A percentile compares a stretch with the other conserved stretches of the same genome.
phyloP scores from a whole-genome alignment of 768 basidiomycete species.

The Hygrophoropsis aurantiaca region DNA sequence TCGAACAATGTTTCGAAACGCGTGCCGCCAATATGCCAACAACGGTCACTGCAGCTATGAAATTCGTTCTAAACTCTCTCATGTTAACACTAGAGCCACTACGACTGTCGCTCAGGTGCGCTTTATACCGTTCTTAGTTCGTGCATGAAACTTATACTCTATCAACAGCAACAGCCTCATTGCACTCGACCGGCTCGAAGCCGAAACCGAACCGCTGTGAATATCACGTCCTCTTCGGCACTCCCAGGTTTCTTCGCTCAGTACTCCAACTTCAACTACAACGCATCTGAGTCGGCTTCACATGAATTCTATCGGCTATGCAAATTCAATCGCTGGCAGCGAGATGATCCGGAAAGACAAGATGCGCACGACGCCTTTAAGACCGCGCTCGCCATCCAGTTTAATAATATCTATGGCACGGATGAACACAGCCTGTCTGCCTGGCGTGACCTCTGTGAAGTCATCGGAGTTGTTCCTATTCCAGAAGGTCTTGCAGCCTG shows the following conservation, averaged over 20 bases:
- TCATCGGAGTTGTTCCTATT: constrained; percentile 8
- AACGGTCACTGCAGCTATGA: too few relatives aligned
- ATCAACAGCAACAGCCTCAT: too few relatives aligned
- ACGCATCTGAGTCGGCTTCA: not conserved
- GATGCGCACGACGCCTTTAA: constrained; percentile 2
- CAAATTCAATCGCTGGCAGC: not conserved
- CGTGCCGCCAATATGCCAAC: too few relatives aligned
- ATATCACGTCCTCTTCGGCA: too few relatives aligned
- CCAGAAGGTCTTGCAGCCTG: not conserved
- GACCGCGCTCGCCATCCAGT: constrained; percentile 10
- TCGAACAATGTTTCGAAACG: too few relatives aligned
- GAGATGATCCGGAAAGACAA: not conserved
- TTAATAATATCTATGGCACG: constrained; percentile 16
- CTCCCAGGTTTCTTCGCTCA: not conserved
- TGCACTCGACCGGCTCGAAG: too few relatives aligned
- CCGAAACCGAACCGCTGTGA: too few relatives aligned
- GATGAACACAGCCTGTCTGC: constrained; percentile 9
- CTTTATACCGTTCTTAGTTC: too few relatives aligned
- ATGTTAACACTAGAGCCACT: too few relatives aligned
- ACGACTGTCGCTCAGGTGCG: too few relatives aligned
- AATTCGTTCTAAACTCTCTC: too few relatives aligned
- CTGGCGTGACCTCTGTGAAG: constrained; percentile 12
- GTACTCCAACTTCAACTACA: not conserved
- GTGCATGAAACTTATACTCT: too few relatives aligned
- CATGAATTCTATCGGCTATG: not conserved